phyloP scores from a whole-genome alignment of 2,329 filamentous ascomycete genomes.

The Penicillium sp. region DNA sequence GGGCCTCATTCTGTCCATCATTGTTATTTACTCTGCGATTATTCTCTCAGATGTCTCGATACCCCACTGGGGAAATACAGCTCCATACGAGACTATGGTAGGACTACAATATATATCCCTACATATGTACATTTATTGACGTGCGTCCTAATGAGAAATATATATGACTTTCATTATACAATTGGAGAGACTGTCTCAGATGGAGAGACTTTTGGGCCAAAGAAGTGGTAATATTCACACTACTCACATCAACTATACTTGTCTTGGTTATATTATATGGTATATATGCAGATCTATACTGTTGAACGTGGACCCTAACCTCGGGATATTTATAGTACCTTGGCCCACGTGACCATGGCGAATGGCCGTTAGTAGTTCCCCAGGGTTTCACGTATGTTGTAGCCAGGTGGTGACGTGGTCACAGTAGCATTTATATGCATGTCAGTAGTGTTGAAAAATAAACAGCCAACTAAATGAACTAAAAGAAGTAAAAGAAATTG shows the following conservation, averaged over 20 bases:
- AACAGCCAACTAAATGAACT: neutral
- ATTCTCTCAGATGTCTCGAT: slow-evolving; percentile 26
- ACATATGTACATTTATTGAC: neutral
- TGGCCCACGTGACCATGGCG: neutral
- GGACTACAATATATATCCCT: neutral
- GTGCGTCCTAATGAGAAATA: neutral
- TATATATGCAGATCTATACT: neutral
- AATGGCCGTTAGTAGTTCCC: neutral
- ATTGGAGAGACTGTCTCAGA: slow-evolving; percentile 12
- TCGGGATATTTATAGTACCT: neutral
- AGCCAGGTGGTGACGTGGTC: slow-evolving; percentile 1
- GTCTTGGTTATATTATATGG: neutral
- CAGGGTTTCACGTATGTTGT: neutral
- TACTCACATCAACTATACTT: too few relatives aligned
- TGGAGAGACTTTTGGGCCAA: slow-evolving; percentile 13
- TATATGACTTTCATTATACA: slow-evolving; percentile 10
- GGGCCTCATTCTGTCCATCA: slow-evolving; percentile 49
- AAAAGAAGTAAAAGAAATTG: neutral
- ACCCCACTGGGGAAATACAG: slow-evolving; percentile 46
- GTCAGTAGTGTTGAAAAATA: neutral
- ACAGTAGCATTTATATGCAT: neutral
- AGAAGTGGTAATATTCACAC: neutral
- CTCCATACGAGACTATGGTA: slow-evolving; percentile 22
- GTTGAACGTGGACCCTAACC: neutral
- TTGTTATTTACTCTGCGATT: too few relatives aligned